phyloP scores from a whole-genome alignment of 2,329 filamentous ascomycete genomes.

The Botryotinia narcissicola region DNA sequence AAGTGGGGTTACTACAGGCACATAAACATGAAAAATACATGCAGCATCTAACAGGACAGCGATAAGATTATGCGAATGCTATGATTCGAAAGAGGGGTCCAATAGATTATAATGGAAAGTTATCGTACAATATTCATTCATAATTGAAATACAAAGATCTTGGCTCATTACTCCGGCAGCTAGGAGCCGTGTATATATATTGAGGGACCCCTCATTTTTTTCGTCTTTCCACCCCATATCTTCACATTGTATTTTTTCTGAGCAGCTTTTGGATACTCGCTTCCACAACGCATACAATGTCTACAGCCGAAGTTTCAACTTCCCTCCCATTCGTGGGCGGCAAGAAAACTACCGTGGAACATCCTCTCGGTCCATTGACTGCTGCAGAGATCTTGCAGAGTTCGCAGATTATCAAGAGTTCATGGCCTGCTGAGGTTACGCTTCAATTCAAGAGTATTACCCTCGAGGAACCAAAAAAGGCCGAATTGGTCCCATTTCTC shows the following conservation, averaged over 20 bases:
- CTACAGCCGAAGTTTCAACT: slow-evolving; percentile 28
- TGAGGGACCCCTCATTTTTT: not conserved
- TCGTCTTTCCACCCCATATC: not conserved
- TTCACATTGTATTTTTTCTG: not conserved
- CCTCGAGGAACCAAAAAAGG: slow-evolving; percentile 57
- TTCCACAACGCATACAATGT: not conserved
- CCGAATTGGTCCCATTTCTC: slow-evolving; percentile 50
- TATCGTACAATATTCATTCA: not conserved
- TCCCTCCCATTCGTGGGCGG: slow-evolving; percentile 32
- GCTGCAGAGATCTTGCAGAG: slow-evolving; percentile 55
- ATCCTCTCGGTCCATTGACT: slow-evolving; percentile 60
- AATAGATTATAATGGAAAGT: slow-evolving; percentile 6
- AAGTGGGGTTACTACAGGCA: slow-evolving; percentile 18
- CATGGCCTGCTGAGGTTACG: slow-evolving; percentile 55
- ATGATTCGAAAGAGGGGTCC: not conserved
- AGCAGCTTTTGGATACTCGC: not conserved
- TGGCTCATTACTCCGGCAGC: not conserved
- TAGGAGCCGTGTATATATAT: not conserved
- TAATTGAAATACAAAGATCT: not conserved
- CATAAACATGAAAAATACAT: not conserved
- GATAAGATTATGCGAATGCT: slow-evolving; percentile 9
- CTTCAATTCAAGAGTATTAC: slow-evolving; percentile 63
- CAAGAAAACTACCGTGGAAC: slow-evolving; percentile 37
- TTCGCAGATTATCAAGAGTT: slow-evolving; percentile 48
- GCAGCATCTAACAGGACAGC: not conserved